Base-by-base conservation (phyloP, 768 basidiomycete genomes). In the Podaxis sp. region DNA sequence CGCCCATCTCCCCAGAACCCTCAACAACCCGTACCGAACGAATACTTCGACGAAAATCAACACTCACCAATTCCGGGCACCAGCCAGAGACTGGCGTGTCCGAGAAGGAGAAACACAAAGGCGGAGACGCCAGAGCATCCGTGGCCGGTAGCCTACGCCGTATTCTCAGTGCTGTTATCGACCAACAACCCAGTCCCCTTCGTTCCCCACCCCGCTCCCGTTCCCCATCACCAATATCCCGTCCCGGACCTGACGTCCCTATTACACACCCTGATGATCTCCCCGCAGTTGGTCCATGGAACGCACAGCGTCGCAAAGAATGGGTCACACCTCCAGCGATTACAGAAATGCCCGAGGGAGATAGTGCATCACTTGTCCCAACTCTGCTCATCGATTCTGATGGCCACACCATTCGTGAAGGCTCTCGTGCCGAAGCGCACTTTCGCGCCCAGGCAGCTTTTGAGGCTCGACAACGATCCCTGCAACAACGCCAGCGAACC, bases 321-420 rank as follows among this genome's bases (percentile, higher is more conserved):
- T 56, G 54, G 54, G 26, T 26, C 7, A 26, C 26, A 4, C 54
- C 54, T 5, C 61, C 54, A 40, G 49, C 48, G 8, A 17, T 10
- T 10, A 53, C 56, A 15, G 54, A 50, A 20, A 26, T 56, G 13
- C 22, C 24, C 4, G 22, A 13, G 4, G n/a, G 24, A n/a, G 36
- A 56, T 5, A 54, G n/a, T 38, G 40, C 28, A 17, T 49, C 55
- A 15, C 54, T 62, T 11, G 54, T 62, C 11, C 61, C 61, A 15
- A 62, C 61, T 12, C 55, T 62, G 4, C 54, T 62, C 17, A 15
- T 62, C 11, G 54, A 48, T 20, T 62, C 61, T 12, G 61, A 56
- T 17, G 61, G 61, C 13, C 33, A 38, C 38, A 62, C 61, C 7
- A 62, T 62, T 30, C 61, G 61, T 15, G 61, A 62, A 62, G 61